These are phyloP conservation scores for Teratosphaeria epicoccoides DNA, from an alignment of 2,329 filamentous ascomycete species.

Conservation along the genomic window DNA sequence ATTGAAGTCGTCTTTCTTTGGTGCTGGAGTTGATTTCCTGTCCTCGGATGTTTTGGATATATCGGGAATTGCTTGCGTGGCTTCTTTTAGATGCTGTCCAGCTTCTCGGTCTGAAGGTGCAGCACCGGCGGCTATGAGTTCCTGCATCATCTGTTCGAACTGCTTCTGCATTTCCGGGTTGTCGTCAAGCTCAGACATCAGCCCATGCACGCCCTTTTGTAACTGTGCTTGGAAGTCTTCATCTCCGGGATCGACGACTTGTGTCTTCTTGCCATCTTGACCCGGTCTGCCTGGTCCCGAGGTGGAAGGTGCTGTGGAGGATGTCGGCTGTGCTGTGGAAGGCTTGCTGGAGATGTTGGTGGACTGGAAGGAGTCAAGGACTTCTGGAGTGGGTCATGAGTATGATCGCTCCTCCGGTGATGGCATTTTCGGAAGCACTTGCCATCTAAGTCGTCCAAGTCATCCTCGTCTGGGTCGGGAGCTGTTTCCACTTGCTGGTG, in stretches of 20 bases:
- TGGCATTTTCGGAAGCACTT: constrained; percentile 9
- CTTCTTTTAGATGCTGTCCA: constrained; percentile 22
- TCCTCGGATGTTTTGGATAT: constrained; percentile 9
- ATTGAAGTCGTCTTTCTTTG: constrained; percentile 58
- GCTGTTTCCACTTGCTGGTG: constrained; percentile 21
- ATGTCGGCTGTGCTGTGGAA: constrained; percentile 14
- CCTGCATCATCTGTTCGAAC: constrained; percentile 46
- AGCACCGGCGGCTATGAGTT: constrained; percentile 44
- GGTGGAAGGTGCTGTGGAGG: constrained; percentile 26
- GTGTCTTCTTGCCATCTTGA: constrained; percentile 19
- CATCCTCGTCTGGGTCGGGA: constrained; percentile 86
- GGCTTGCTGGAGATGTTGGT: constrained; percentile 37
- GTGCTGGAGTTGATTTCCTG: constrained; percentile 3
- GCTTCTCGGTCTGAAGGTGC: constrained; percentile 25
- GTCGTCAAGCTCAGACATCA: constrained; percentile 59
- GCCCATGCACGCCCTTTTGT: constrained; percentile 78
- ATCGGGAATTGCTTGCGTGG: constrained; percentile 21
- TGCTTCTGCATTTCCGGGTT: constrained; percentile 61
- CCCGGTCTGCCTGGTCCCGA: constrained; percentile 30
- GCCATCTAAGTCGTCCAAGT: constrained; percentile 87
- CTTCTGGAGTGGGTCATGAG: constrained; percentile 46
- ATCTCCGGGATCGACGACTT: constrained; percentile 31
- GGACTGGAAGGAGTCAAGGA: constrained; percentile 77
- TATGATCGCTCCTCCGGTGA: background rate
- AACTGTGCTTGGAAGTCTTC: constrained; percentile 75